These are phyloP conservation scores for Taiozyma sp. DNA, from an alignment of 1,139 yeast species.

Conservation along the genomic window DNA sequence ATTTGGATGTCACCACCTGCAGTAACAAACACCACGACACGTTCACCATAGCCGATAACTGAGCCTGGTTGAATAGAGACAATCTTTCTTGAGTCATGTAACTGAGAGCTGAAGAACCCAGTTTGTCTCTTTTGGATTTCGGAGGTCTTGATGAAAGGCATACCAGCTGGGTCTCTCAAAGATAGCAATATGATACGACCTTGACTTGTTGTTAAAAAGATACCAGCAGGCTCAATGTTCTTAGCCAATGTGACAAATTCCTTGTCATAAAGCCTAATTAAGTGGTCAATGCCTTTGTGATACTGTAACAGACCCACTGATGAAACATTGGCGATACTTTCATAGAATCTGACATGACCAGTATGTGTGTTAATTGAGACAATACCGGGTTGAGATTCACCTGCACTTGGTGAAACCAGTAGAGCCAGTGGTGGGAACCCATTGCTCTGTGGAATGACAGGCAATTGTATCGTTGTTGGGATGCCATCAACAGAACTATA, in stretches of 20 bases:
- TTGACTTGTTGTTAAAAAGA: slow-evolving; percentile 65
- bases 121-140: slow-evolving; percentile 28
- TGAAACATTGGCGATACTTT: slow-evolving; percentile 63
- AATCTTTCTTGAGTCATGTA: slow-evolving; percentile 38
- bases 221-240: slow-evolving; percentile 72
- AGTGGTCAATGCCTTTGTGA: slow-evolving; percentile 34
- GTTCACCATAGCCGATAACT: slow-evolving; percentile 48
- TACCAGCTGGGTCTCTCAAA: slow-evolving; percentile 66
- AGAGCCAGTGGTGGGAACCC: slow-evolving; percentile 51
- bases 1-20: slow-evolving; percentile 38
- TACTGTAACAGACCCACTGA: slow-evolving; percentile 53
- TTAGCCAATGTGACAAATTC: slow-evolving; percentile 57
- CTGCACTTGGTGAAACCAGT: slow-evolving; percentile 62
- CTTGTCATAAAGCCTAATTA: slow-evolving; percentile 37
- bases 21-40: slow-evolving; percentile 37
- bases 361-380: slow-evolving; percentile 51
- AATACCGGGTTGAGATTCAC: slow-evolving; percentile 64
- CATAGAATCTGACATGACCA: slow-evolving; percentile 61
- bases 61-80: slow-evolving; percentile 58
- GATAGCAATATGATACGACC: slow-evolving; percentile 63
- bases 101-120: slow-evolving; percentile 26
- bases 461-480: slow-evolving; percentile 37
- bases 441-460: slow-evolving; percentile 20
- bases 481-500: slow-evolving; percentile 59
- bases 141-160: slow-evolving; percentile 34